Percentiles rank a stretch among this genome's conserved stretches.
Conservation (phyloP, 768 basidiomycete species). For the Phaeolepiota aurea region DNA sequence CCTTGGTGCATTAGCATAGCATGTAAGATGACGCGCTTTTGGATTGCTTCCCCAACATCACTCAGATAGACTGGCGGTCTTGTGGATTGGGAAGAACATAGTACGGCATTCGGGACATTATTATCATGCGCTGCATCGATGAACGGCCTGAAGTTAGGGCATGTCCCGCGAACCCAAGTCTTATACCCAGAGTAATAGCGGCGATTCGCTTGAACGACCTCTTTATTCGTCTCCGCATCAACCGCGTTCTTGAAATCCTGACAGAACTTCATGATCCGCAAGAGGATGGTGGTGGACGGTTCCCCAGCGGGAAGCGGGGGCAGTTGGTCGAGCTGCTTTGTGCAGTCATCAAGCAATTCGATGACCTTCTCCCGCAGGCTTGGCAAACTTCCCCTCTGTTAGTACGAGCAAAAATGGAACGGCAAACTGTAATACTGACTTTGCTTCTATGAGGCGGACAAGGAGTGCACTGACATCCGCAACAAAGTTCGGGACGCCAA, state of each 20-base stretch:
- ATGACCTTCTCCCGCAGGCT: conserved; percentile 29
- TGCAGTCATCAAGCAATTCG: conserved; percentile 25
- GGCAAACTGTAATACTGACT: conserved; percentile 26
- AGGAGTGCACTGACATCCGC: conserved; percentile 42
- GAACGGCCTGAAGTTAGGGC: conserved; percentile 25
- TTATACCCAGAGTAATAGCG: conserved; percentile 20
- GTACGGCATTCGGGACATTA: neutral
- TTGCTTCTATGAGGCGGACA: conserved; percentile 39
- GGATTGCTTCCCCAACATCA: conserved; percentile 20
- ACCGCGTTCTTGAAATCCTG: conserved; percentile 20
- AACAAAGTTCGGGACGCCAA: conserved; percentile 51
- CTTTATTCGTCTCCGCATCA: conserved; percentile 14
- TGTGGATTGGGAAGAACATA: too few species aligned
- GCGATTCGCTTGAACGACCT: conserved; percentile 21
- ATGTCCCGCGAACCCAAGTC: conserved; percentile 18
- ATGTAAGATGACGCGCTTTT: too few species aligned
- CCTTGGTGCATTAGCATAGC: too few species aligned
- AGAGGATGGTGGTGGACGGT: conserved; percentile 36
- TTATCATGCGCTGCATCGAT: neutral
- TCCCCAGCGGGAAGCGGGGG: conserved; percentile 29
- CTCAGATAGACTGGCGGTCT: conserved; percentile 9
- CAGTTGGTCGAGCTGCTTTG: conserved; percentile 24
- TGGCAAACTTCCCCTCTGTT: too few species aligned
- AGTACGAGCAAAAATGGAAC: neutral
- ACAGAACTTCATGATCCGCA: conserved; percentile 36